Evolutionary conservation across 148 eudicot genomes (phyloP).

Genomic region (Pouteria glomerata): DNA sequence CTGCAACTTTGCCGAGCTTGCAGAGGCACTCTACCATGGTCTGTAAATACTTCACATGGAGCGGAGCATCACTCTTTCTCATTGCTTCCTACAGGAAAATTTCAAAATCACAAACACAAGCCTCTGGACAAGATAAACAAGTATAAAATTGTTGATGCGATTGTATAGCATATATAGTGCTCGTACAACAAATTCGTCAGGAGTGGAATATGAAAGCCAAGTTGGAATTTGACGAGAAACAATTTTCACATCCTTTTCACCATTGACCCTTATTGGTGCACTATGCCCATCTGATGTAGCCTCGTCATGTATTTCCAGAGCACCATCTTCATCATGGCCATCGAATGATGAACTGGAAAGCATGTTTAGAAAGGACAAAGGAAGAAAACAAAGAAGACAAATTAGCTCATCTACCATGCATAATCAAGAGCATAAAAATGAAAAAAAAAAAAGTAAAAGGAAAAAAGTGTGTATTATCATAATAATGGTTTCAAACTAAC

Average conservation of each 20-base stretch:
- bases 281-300: conserved; percentile 34
- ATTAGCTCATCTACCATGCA: conserved; percentile 4
- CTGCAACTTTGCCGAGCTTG: conserved; percentile 97
- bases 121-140: conserved; percentile 5
- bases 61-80: conserved; percentile 80
- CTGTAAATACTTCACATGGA: conserved; percentile 87
- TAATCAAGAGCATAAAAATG: background rate
- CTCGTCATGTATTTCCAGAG: conserved; percentile 39
- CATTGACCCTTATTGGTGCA: conserved; percentile 38
- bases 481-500: background rate
- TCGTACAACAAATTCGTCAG: conserved; percentile 96
- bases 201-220: conserved; percentile 88
- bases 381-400: background rate
- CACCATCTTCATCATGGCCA: conserved; percentile 72
- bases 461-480: background rate
- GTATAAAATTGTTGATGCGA: conserved; percentile 12
- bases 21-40: conserved; percentile 95
- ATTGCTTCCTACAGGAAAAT: conserved; percentile 71
- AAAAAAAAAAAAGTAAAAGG: background rate
- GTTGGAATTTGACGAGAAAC: conserved; percentile 68
- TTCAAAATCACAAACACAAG: conserved; percentile 18
- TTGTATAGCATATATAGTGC: conserved; percentile 10
- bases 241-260: conserved; percentile 51
- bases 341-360: conserved; percentile 62
- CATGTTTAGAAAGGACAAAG: conserved; percentile 6